Percentiles rank a stretch among this genome's conserved stretches.
Evolutionary conservation across 176 grass and related monocot species (phyloP).

Genomic region (Canna indica): DNA sequence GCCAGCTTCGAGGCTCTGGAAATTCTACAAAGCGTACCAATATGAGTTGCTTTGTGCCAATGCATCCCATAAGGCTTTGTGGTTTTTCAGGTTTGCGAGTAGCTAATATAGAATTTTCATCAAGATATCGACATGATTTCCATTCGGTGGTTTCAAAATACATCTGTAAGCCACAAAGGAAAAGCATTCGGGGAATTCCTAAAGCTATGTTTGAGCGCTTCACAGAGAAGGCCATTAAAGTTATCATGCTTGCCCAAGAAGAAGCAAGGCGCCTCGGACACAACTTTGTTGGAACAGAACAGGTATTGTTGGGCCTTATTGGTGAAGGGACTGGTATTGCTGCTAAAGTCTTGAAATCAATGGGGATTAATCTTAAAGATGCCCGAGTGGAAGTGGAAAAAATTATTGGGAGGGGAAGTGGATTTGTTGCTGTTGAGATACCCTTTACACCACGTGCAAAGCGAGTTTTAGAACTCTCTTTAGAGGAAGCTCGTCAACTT

Average conservation of each 20-base stretch:
- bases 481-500: conserved; percentile 92
- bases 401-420: conserved; percentile 81
- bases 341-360: conserved; percentile 87
- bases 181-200: conserved; percentile 35
- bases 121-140: conserved; percentile 35
- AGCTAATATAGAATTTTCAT: conserved; percentile 41
- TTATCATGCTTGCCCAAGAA: conserved; percentile 93
- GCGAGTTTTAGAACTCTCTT: conserved; percentile 76
- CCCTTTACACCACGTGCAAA: conserved; percentile 98
- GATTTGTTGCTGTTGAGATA: conserved; percentile 98
- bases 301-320: conserved; percentile 79
- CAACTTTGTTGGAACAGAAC: conserved; percentile 96
- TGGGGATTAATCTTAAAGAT: conserved; percentile 97
- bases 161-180: conserved; percentile 31
- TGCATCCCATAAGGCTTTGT: conserved; percentile 32
- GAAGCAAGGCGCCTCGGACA: conserved; percentile 79
- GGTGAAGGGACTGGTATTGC: conserved; percentile 88
- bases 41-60: conserved; percentile 36
- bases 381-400: conserved; percentile 88
- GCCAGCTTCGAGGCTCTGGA: conserved; percentile 19
- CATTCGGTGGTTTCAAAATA: conserved; percentile 41
- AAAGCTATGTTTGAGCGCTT: conserved; percentile 83
- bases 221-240: conserved; percentile 94
- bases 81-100: conserved; percentile 47
- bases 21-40: conserved; percentile 30